Evolutionary conservation across 352 stramenopile genomes (phyloP).

Genomic region (Phytophthora meadii): DNA sequence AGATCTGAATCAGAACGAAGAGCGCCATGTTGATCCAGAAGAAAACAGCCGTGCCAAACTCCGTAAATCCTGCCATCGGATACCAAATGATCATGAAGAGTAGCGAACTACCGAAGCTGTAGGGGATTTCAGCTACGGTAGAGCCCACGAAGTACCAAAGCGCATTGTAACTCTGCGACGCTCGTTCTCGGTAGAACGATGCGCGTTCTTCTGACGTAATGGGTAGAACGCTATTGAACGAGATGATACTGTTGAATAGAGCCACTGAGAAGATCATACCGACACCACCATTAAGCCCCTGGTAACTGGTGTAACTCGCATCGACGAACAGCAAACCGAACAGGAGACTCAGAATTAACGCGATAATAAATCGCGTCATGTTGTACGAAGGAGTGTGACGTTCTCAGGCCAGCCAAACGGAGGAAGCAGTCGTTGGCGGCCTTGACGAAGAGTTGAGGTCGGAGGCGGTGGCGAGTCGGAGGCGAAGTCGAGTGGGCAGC

Average conservation of each 20-base stretch:
- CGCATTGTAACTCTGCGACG: conserved; percentile 81
- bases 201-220: conserved; percentile 79
- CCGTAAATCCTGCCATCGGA: conserved; percentile 52
- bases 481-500: no score
- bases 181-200: conserved; percentile 66
- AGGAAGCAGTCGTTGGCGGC: no score
- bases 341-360: conserved; percentile 54
- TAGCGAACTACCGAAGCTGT: conserved; percentile 44
- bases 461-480: no score
- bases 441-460: no score
- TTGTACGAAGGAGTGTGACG: conserved; percentile 72
- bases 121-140: conserved; percentile 65
- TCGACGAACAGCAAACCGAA: conserved; percentile 72
- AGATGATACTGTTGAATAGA: conserved; percentile 79
- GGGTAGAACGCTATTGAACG: conserved; percentile 70
- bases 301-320: conserved; percentile 55
- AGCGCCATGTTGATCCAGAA: conserved; percentile 56
- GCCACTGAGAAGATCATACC: conserved; percentile 84
- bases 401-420: no score
- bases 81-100: conserved; percentile 58
- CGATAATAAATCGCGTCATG: conserved; percentile 69
- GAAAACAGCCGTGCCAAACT: conserved; percentile 38
- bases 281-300: conserved; percentile 51
- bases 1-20: conserved; percentile 51
- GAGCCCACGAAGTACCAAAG: conserved; percentile 59